Evolutionary conservation across 257 asterid species (phyloP), one percentile per base, ranked within the genome.

Genomic region (Fraxinus quadrangulata): DNA sequence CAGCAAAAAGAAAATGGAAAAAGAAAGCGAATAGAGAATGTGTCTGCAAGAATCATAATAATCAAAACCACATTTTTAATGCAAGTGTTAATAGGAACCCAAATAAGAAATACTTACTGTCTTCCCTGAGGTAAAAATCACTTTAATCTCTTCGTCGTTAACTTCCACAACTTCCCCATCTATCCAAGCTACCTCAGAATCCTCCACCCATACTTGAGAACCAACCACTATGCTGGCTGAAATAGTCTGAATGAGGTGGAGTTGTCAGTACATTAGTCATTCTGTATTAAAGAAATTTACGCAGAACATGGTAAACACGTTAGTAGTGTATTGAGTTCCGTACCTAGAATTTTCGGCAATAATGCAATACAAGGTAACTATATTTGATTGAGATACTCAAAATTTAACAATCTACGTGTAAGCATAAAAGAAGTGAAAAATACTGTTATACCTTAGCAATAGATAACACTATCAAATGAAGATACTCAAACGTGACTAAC

Each of bases 121-220:
- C 87, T 87, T 82, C 75, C 90, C 98, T 28, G 95, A 89, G 70
- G 94, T 77, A 84, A 92, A 88, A 77, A 78, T 74, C 74, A 96
- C 87, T 85, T 80, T 87, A 81, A 93, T 73, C 82, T 89, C 92
- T 76, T 87, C 94, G 40, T 86, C 94, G 73, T 93, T 85, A 75
- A 89, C 85, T 84, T 86, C 94, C 36, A 82, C 61, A 79, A 89
- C 94, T 39, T 83, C 89, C 78, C 97, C 99, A 80, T 93, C 99
- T 84, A 89, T 40, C 99, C 99, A 96, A 77, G 96, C 96, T 85
- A 78, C 90, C 76, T 91, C 97, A 45, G 93, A 83, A 81, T 95
- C 99, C 88, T 87, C 97, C 80, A 93, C 89, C 99, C 98, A 96
- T 80, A 93, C 97, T 75, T 83, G 97, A 81, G 98, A 91, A 83